phyloP scores from a whole-genome alignment of 129 eudicot genomes.

The Silybum marianum region DNA sequence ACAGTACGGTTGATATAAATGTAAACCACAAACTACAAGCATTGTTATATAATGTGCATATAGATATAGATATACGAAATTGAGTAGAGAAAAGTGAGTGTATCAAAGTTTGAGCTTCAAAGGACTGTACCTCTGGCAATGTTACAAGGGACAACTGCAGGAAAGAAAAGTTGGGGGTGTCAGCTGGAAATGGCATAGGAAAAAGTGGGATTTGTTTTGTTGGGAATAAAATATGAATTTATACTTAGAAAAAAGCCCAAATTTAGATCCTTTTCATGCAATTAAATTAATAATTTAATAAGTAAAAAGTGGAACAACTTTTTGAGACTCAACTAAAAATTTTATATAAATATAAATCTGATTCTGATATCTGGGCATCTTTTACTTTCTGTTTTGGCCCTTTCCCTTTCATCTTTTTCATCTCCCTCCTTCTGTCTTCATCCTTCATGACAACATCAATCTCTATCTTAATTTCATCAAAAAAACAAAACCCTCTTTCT shows the following conservation, averaged over 20 bases:
- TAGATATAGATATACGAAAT: neutral
- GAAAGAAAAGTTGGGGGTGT: constrained; percentile 34
- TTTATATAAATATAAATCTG: neutral
- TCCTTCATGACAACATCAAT: neutral
- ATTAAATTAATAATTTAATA: constrained; percentile 5
- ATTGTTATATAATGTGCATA: too few species aligned
- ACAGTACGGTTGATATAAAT: too few species aligned
- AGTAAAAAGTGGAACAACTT: constrained; percentile 19
- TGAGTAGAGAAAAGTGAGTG: neutral
- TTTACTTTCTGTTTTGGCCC: constrained; percentile 37
- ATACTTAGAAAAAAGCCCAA: constrained; percentile 14
- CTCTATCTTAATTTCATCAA: constrained; percentile 16
- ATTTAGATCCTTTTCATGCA: constrained; percentile 27
- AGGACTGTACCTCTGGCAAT: constrained; percentile 24
- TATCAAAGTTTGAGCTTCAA: constrained; percentile 38
- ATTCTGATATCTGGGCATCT: constrained; percentile 19
- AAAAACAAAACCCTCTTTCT: neutral
- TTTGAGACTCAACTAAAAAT: neutral
- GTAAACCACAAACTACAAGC: too few species aligned
- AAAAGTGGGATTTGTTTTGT: constrained; percentile 41
- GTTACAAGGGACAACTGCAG: constrained; percentile 35
- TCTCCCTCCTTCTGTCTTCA: neutral
- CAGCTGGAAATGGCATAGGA: constrained; percentile 27
- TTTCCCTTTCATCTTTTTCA: constrained; percentile 13
- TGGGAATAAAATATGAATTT: constrained; percentile 24